These are phyloP conservation scores for Huntiella decipiens DNA, from an alignment of 2,329 filamentous ascomycete species.

Conservation along the genomic window DNA sequence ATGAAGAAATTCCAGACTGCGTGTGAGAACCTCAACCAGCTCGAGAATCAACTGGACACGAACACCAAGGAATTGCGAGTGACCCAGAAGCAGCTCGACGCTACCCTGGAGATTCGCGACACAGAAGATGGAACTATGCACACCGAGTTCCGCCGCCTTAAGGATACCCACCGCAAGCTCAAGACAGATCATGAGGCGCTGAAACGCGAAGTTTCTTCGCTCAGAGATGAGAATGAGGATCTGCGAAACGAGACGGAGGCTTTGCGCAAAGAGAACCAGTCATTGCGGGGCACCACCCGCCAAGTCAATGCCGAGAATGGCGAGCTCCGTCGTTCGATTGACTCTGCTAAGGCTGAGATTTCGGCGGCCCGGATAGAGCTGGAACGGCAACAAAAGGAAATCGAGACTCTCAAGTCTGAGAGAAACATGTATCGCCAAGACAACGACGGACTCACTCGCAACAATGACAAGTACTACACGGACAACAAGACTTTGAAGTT, in stretches of 20 bases:
- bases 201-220: slow-evolving; percentile 22
- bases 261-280: slow-evolving; percentile 25
- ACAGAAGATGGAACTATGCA: slow-evolving; percentile 21
- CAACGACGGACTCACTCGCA: slow-evolving; percentile 31
- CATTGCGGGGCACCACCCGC: slow-evolving; percentile 24
- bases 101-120: slow-evolving; percentile 21
- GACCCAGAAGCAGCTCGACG: slow-evolving; percentile 24
- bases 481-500: slow-evolving; percentile 31
- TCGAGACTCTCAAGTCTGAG: slow-evolving; percentile 23
- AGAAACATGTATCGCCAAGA: slow-evolving; percentile 29
- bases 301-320: slow-evolving; percentile 25
- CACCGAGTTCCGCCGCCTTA: slow-evolving; percentile 23
- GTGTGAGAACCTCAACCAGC: slow-evolving; percentile 35
- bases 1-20: slow-evolving; percentile 42
- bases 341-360: slow-evolving; percentile 23
- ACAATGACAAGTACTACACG: slow-evolving; percentile 35
- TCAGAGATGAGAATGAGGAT: slow-evolving; percentile 24
- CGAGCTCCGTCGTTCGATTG: slow-evolving; percentile 24
- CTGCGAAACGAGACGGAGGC: slow-evolving; percentile 26
- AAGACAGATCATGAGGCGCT: slow-evolving; percentile 18
- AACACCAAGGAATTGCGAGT: slow-evolving; percentile 25
- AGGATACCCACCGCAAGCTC: slow-evolving; percentile 16
- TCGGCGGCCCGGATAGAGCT: slow-evolving; percentile 23
- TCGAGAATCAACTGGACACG: slow-evolving; percentile 24
- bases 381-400: slow-evolving; percentile 22